Conservation (phyloP, 768 basidiomycete genomes). For the Termitomyces titanicus region DNA sequence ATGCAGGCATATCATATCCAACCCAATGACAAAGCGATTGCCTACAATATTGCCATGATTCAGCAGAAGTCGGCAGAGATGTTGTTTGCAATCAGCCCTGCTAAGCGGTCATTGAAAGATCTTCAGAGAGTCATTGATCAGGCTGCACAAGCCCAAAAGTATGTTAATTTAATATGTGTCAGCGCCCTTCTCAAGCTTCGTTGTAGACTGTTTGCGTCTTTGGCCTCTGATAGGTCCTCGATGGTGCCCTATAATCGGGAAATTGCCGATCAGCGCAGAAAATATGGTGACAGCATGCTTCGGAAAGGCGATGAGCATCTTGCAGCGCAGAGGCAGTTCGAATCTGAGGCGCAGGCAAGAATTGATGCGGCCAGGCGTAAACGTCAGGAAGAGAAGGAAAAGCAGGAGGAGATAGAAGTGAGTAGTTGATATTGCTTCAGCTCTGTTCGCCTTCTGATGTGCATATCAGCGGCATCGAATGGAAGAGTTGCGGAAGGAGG, state of each 20-base stretch:
- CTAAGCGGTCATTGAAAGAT: slow-evolving; percentile 80
- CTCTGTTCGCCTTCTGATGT: not conserved
- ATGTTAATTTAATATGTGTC: slow-evolving; percentile 17
- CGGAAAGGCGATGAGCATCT: slow-evolving; percentile 81
- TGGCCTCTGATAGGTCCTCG: slow-evolving; percentile 69
- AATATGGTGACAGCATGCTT: slow-evolving; percentile 87
- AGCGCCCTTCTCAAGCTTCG: not conserved
- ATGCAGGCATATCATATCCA: slow-evolving; percentile 79
- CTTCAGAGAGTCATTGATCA: slow-evolving; percentile 75
- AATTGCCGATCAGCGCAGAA: slow-evolving; percentile 83
- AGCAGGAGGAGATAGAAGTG: slow-evolving; percentile 65
- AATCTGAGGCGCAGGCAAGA: slow-evolving; percentile 66
- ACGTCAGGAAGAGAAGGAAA: slow-evolving; percentile 76
- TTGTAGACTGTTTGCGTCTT: slow-evolving; percentile 73
- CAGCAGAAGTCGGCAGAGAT: slow-evolving; percentile 95
- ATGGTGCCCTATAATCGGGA: slow-evolving; percentile 81
- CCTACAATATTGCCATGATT: slow-evolving; percentile 98
- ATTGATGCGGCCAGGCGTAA: slow-evolving; percentile 73
- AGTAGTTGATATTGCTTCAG: slow-evolving; percentile 16
- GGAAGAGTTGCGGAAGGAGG: slow-evolving; percentile 64
- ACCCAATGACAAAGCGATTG: slow-evolving; percentile 83
- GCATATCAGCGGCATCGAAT: slow-evolving; percentile 49
- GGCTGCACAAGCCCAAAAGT: slow-evolving; percentile 87
- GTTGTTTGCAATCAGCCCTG: slow-evolving; percentile 66
- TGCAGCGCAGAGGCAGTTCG: slow-evolving; percentile 63